phyloP scores from a whole-genome alignment of 1,284 basidiomycete genomes.

The Puccinia triticina region DNA sequence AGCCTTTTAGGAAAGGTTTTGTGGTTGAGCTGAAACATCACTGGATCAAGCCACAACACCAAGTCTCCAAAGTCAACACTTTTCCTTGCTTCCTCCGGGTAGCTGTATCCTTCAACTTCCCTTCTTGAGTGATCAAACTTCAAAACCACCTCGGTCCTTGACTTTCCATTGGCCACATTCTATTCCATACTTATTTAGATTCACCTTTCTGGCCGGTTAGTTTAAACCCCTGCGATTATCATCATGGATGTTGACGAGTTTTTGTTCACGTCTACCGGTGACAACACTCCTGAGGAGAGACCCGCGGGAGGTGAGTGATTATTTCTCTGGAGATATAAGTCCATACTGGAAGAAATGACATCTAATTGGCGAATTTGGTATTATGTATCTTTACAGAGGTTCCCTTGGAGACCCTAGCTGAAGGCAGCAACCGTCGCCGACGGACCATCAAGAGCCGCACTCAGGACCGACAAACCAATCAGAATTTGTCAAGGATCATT shows the following conservation, averaged over 20 bases:
- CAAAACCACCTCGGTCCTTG: no score
- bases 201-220: neutral
- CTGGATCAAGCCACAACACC: neutral
- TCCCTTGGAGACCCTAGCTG: neutral
- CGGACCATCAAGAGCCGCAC: neutral
- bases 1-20: neutral
- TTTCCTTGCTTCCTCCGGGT: neutral
- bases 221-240: neutral
- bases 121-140: neutral
- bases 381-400: constrained; percentile 7
- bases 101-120: neutral
- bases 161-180: neutral
- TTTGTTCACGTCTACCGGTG: neutral
- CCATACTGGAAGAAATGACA: neutral
- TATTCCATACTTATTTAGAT: neutral
- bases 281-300: neutral
- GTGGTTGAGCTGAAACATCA: neutral
- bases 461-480: constrained; percentile 9
- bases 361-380: no score
- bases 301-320: neutral
- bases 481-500: neutral
- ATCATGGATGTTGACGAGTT: constrained; percentile 16
- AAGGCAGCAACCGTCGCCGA: neutral
- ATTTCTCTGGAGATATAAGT: neutral
- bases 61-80: neutral